These are phyloP conservation scores for Ogataea minuta DNA, from an alignment of 805 yeast species.

Conservation along the genomic window DNA sequence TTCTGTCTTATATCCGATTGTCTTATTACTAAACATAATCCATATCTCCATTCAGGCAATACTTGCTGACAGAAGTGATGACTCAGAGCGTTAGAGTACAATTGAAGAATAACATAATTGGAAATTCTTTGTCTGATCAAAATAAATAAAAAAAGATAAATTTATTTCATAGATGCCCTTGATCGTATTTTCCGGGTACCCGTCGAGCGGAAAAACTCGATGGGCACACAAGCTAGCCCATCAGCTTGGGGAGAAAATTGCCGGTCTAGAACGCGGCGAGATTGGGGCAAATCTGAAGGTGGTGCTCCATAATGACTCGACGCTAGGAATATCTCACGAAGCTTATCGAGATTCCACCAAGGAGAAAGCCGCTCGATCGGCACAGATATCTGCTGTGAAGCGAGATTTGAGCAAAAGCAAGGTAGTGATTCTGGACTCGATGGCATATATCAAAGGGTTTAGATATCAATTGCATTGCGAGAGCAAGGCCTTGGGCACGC, in stretches of 20 bases:
- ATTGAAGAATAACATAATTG: no score
- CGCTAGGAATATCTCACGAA: conserved; percentile 65
- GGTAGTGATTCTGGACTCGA: conserved; percentile 80
- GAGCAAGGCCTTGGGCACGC: conserved; percentile 78
- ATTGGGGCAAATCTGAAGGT: conserved; percentile 59
- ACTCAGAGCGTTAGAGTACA: no score
- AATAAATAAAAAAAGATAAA: neutral
- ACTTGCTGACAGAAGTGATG: no score
- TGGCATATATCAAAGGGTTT: conserved; percentile 91
- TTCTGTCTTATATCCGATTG: no score
- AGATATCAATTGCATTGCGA: conserved; percentile 93
- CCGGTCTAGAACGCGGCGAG: conserved; percentile 37
- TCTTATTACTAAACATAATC: no score
- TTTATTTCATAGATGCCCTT: conserved; percentile 90
- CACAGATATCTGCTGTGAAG: conserved; percentile 85
- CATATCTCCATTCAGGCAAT: no score
- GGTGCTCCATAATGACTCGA: conserved; percentile 72
- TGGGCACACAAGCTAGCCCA: conserved; percentile 58
- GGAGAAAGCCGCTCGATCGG: conserved; percentile 81
- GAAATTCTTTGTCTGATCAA: no score
- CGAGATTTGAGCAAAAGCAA: conserved; percentile 67
- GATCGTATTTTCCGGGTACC: conserved; percentile 78
- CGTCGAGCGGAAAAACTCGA: conserved; percentile 79
- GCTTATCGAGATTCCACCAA: conserved; percentile 67
- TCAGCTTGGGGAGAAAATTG: conserved; percentile 47